Conservation (phyloP, 75 land plant species). For the Pinus taeda region DNA sequence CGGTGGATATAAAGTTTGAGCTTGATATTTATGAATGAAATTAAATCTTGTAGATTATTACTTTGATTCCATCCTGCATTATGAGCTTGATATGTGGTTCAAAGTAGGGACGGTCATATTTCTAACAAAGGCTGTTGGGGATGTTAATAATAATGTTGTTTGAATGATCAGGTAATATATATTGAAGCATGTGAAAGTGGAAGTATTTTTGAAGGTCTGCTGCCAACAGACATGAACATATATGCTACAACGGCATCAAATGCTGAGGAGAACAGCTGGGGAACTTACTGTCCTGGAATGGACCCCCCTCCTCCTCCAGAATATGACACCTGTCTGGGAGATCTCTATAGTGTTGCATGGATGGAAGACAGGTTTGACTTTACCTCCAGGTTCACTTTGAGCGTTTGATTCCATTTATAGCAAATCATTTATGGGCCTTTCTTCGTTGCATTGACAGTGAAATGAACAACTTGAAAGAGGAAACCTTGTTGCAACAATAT, state of each 20-base stretch:
- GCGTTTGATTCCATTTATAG: too few species aligned
- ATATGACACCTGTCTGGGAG: constrained; percentile 85
- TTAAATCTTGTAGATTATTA: not conserved
- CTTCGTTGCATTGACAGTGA: constrained; percentile 25
- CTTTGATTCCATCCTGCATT: not conserved
- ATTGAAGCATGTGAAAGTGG: constrained; percentile 98
- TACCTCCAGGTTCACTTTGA: not conserved
- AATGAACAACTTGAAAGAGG: constrained; percentile 24
- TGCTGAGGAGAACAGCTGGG: constrained; percentile 91
- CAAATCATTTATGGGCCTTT: too few species aligned
- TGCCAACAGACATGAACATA: constrained; percentile 67
- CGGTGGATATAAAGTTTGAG: not conserved
- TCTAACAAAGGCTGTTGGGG: not conserved
- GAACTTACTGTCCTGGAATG: constrained; percentile 95
- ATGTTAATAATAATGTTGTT: constrained; percentile 1
- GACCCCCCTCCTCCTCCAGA: constrained; percentile 79
- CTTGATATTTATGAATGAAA: not conserved
- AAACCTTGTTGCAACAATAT: constrained; percentile 39
- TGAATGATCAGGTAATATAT: constrained; percentile 63
- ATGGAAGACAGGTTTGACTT: constrained; percentile 87
- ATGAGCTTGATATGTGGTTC: not conserved
- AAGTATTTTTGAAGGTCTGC: constrained; percentile 85
- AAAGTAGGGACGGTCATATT: not conserved
- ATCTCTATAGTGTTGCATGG: constrained; percentile 94
- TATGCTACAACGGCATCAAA: constrained; percentile 96